phyloP scores from a whole-genome alignment of 805 yeast species.

The Deakozyma indianensis region DNA sequence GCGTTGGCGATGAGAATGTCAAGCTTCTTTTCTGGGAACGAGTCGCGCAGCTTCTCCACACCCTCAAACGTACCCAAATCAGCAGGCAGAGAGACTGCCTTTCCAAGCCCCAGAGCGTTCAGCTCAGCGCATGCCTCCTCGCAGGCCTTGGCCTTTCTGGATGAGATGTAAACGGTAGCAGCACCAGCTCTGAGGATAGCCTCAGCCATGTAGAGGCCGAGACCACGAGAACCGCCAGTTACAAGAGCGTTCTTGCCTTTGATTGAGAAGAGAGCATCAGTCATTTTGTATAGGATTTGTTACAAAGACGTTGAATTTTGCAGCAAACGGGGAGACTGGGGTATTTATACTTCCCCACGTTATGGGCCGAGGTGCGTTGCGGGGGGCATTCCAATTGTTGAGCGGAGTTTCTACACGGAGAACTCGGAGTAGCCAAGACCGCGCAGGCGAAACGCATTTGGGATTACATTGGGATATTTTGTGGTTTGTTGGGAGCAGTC shows the following conservation, averaged over 20 bases:
- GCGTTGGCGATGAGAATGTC: slow-evolving; percentile 64
- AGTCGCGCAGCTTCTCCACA: slow-evolving; percentile 28
- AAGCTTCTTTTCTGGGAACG: slow-evolving; percentile 30
- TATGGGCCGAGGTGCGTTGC: not conserved
- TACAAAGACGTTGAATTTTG: too few relatives aligned
- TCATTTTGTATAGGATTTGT: slow-evolving; percentile 4
- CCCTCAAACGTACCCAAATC: slow-evolving; percentile 41
- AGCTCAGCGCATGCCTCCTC: slow-evolving; percentile 34
- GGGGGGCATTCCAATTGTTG: too few relatives aligned
- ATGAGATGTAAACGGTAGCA: slow-evolving; percentile 42
- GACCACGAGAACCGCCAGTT: slow-evolving; percentile 67
- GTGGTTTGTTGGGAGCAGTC: too few relatives aligned
- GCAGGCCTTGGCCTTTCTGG: slow-evolving; percentile 50
- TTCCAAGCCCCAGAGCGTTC: slow-evolving; percentile 19
- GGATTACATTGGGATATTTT: too few relatives aligned
- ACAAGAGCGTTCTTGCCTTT: slow-evolving; percentile 51
- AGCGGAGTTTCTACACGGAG: too few relatives aligned
- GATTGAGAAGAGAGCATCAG: slow-evolving; percentile 21
- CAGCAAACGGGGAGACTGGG: not conserved
- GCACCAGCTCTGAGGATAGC: slow-evolving; percentile 50
- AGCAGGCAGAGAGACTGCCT: slow-evolving; percentile 37
- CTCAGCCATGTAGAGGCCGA: slow-evolving; percentile 57
- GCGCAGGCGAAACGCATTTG: too few relatives aligned
- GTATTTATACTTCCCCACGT: not conserved
- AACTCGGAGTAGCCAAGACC: too few relatives aligned